phyloP scores from a whole-genome alignment of 257 asterid species.

The Verbena officinalis region DNA sequence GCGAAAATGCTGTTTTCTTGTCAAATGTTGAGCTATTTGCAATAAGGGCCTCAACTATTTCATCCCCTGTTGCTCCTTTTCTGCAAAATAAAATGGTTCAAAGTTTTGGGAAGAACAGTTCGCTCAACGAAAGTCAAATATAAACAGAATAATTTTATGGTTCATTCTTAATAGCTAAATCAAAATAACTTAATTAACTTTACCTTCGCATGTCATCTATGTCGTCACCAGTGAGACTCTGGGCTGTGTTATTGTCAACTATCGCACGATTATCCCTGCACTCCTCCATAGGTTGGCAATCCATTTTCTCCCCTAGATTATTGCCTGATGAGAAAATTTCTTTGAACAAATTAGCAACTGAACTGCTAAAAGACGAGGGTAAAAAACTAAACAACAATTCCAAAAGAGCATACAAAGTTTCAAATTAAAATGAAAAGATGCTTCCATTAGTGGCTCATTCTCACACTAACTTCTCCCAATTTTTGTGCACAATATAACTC shows the following conservation, averaged over 20 bases:
- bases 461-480: not conserved
- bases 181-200: constrained; percentile 11
- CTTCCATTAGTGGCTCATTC: not conserved
- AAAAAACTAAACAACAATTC: constrained; percentile 13
- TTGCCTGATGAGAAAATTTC: constrained; percentile 48
- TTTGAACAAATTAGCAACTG: constrained; percentile 23
- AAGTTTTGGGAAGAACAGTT: not conserved
- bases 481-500: not conserved
- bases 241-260: constrained; percentile 92
- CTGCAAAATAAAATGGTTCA: constrained; percentile 44
- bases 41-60: constrained; percentile 90
- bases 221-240: constrained; percentile 81
- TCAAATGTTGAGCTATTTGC: constrained; percentile 92
- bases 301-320: constrained; percentile 46
- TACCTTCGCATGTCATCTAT: constrained; percentile 83
- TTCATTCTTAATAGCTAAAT: not conserved
- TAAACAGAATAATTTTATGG: not conserved
- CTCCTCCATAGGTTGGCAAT: constrained; percentile 41
- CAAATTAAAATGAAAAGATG: too few relatives aligned
- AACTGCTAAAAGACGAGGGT: constrained; percentile 7
- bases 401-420: not conserved
- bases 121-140: not conserved
- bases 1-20: constrained; percentile 92
- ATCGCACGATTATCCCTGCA: constrained; percentile 79
- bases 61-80: constrained; percentile 77